phyloP scores from a whole-genome alignment of 352 stramenopile genomes.

The Globisporangium polare region DNA sequence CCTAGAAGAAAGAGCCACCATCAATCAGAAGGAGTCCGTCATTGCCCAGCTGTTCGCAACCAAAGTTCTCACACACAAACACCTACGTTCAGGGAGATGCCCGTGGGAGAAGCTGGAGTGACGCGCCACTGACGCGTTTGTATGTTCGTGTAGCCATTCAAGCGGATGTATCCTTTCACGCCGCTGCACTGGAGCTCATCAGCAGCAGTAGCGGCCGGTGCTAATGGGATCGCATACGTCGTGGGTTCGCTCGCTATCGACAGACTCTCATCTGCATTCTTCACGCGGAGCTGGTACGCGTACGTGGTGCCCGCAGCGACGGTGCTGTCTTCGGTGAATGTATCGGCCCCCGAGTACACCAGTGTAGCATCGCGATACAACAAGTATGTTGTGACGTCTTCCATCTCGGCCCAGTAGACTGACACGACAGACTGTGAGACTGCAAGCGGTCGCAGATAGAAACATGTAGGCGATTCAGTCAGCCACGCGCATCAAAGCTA shows the following conservation, averaged over 20 bases:
- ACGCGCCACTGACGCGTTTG: slow-evolving; percentile 41
- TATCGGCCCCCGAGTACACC: slow-evolving; percentile 22
- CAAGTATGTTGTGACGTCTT: slow-evolving; percentile 26
- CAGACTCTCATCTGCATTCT: slow-evolving; percentile 17
- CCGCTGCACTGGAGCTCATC: slow-evolving; percentile 29
- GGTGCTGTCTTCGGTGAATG: slow-evolving; percentile 33
- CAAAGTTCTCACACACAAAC: too few species aligned
- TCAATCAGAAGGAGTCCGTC: neutral
- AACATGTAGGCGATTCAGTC: neutral
- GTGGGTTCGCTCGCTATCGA: slow-evolving; percentile 30
- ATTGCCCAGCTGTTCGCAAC: neutral
- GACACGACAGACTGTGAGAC: slow-evolving; percentile 28
- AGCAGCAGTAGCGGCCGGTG: neutral
- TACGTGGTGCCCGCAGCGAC: slow-evolving; percentile 32
- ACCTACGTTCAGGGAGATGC: slow-evolving; percentile 38
- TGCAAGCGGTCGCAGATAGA: slow-evolving; percentile 10
- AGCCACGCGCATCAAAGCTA: neutral
- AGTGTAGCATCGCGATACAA: slow-evolving; percentile 30
- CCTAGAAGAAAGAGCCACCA: slow-evolving; percentile 4
- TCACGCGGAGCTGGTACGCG: slow-evolving; percentile 29
- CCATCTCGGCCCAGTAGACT: slow-evolving; percentile 29
- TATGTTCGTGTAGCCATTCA: slow-evolving; percentile 35
- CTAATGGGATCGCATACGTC: slow-evolving; percentile 6
- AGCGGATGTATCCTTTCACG: slow-evolving; percentile 28
- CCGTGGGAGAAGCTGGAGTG: slow-evolving; percentile 14